A percentile compares a stretch with the other conserved stretches of the same genome.
Conservation (phyloP, 164 flowering plant species). For the Macadamia tetraphylla region DNA sequence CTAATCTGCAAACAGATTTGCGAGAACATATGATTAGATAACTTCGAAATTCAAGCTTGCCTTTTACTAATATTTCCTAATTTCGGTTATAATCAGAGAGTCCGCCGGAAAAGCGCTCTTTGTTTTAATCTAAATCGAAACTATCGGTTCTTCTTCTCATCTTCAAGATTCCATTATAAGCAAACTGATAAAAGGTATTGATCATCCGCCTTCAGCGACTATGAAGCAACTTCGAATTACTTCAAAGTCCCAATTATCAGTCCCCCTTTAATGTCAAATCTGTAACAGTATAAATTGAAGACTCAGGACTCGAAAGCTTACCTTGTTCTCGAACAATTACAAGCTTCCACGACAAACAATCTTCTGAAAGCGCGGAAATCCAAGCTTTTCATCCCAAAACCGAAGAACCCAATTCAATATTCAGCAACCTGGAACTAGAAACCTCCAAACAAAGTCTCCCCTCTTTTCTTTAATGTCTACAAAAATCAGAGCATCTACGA, state of each 20-base stretch:
- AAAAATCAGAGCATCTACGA: constrained; percentile 2
- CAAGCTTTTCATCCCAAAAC: background rate
- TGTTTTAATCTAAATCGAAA: background rate
- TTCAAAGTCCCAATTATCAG: background rate
- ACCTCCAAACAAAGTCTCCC: background rate
- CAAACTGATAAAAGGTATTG: background rate
- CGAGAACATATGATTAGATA: background rate
- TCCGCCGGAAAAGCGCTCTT: background rate
- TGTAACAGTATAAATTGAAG: background rate
- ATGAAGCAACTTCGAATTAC: background rate
- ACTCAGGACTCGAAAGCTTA: background rate
- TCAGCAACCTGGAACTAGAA: background rate
- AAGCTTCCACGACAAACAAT: too few relatives aligned
- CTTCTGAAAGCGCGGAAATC: background rate
- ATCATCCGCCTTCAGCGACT: background rate
- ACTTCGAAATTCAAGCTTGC: background rate
- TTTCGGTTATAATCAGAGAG: background rate
- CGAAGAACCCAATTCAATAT: background rate
- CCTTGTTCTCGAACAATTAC: background rate
- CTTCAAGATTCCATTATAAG: background rate
- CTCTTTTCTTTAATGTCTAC: background rate
- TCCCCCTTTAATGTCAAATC: background rate
- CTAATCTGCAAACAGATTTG: background rate
- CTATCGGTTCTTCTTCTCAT: background rate
- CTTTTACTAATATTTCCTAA: background rate